A percentile compares a stretch with the other conserved stretches of the same genome.
These are phyloP conservation scores for Coemansia reversa DNA, from an alignment of 192 early-diverging fungal species.

Conservation along the genomic window DNA sequence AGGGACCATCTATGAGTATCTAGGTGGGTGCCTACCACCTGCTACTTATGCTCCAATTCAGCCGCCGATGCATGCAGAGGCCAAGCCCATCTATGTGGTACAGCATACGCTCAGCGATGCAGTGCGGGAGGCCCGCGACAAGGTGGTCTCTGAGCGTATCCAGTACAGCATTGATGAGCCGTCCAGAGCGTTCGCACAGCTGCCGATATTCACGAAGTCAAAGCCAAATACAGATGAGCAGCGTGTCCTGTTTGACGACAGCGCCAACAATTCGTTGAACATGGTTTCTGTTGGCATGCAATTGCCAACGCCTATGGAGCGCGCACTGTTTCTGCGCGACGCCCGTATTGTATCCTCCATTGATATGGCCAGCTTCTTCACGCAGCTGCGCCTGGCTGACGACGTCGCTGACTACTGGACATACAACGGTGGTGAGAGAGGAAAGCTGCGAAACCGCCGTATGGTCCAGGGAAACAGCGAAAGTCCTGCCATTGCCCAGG, in stretches of 20 bases:
- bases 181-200: not conserved
- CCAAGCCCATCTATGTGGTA: not conserved
- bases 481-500: too few species aligned
- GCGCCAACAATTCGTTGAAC: constrained; percentile 19
- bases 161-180: constrained; percentile 31
- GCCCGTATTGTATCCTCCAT: too few species aligned
- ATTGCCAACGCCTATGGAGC: too few species aligned
- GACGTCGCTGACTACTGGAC: too few species aligned
- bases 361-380: too few species aligned
- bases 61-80: constrained; percentile 11
- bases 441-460: too few species aligned
- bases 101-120: constrained; percentile 24
- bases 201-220: constrained; percentile 13
- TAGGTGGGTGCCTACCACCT: constrained; percentile 19
- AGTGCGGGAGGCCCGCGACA: not conserved
- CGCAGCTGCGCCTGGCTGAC: too few species aligned
- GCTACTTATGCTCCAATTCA: constrained; percentile 15
- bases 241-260: constrained; percentile 25
- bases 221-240: constrained; percentile 16
- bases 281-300: constrained; percentile 23
- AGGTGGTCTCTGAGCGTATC: too few species aligned
- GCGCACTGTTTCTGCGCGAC: too few species aligned
- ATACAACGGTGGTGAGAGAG: too few species aligned
- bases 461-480: too few species aligned
- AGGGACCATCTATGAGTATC: constrained; percentile 13